Base-by-base conservation (phyloP, 2,329 filamentous ascomycete species). In the Sclerotinia minor region DNA sequence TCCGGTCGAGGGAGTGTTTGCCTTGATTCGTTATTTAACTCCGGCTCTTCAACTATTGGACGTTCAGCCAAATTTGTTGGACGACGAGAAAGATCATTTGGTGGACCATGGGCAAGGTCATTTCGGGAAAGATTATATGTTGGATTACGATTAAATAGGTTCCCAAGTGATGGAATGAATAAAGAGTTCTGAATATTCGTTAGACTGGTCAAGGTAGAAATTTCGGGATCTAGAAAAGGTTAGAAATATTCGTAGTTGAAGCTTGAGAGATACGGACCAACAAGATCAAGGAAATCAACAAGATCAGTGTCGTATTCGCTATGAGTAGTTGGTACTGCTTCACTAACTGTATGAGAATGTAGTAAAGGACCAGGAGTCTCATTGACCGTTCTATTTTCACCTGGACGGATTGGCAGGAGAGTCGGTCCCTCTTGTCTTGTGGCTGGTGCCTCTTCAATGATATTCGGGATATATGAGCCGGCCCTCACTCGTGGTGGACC, bases 161-260 rank as follows among this genome's bases (percentile, higher is more conserved):
- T 81, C 52, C 92, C 92, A n/a, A 96, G 82, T 71, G 93, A 89
- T 0, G 92, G 92, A 2, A 96, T 81, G 78, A 96, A 96, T 13
- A 96, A 85, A 0, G 92, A 95, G 77, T 96, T 96, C 75, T 96
- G 92, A 26, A 96, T 89, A 74, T 96, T 96, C 54, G 91, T 96
- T 13, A 96, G 84, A 19, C 92, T 94, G 0, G 91, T 92, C 4
- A 96, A 81, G 0, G 92, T 92, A 47, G 91, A 87, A 4, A 96
- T 88, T 71, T 76, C 75, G 4, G 75, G 75, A 69, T 76, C 75
- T 76, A 35, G 47, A 2, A 19, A 15, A 3, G n/a, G 52, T 72
- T 63, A 72, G 68, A 69, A 52, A 38, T 29, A 44, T 21, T 32
- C 59, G 29, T 44, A 45, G 26, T 3, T 32, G 17, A 17, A 44